Evolutionary conservation across 805 yeast species (phyloP).

Genomic region (Ogataea ramenticola): DNA sequence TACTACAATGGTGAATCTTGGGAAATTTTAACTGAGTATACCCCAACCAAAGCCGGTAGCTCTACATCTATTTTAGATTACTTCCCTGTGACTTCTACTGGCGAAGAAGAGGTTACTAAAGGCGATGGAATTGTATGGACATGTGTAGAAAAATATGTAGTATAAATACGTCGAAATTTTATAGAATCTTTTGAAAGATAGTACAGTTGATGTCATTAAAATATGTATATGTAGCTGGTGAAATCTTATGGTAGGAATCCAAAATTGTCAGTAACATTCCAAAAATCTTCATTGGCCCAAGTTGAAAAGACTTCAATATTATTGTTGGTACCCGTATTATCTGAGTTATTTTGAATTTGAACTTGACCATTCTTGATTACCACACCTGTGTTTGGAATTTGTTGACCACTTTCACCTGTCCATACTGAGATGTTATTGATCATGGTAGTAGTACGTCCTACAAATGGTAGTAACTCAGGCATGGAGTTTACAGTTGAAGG

Average conservation of each 20-base stretch:
- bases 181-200: too few species aligned
- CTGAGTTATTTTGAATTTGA: slow-evolving; percentile 1
- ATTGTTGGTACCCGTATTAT: slow-evolving; percentile 2
- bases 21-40: slow-evolving; percentile 8
- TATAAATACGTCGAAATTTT: too few species aligned
- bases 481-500: slow-evolving; percentile 3
- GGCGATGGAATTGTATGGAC: slow-evolving; percentile 14
- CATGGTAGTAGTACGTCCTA: slow-evolving; percentile 50
- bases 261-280: slow-evolving; percentile 41
- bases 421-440: slow-evolving; percentile 54
- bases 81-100: slow-evolving; percentile 9
- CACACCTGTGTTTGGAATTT: slow-evolving; percentile 29
- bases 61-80: slow-evolving; percentile 1
- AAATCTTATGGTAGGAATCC: slow-evolving; percentile 33
- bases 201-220: neutral
- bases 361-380: slow-evolving; percentile 12
- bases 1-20: slow-evolving; percentile 8
- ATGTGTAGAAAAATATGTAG: slow-evolving; percentile 10
- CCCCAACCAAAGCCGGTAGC: too few species aligned
- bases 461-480: slow-evolving; percentile 27
- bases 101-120: slow-evolving; percentile 4
- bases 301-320: slow-evolving; percentile 7
- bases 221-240: neutral
- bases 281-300: slow-evolving; percentile 34
- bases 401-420: slow-evolving; percentile 44